phyloP scores from a whole-genome alignment of 2,329 filamentous ascomycete genomes.

The Annulohypoxylon truncatum region DNA sequence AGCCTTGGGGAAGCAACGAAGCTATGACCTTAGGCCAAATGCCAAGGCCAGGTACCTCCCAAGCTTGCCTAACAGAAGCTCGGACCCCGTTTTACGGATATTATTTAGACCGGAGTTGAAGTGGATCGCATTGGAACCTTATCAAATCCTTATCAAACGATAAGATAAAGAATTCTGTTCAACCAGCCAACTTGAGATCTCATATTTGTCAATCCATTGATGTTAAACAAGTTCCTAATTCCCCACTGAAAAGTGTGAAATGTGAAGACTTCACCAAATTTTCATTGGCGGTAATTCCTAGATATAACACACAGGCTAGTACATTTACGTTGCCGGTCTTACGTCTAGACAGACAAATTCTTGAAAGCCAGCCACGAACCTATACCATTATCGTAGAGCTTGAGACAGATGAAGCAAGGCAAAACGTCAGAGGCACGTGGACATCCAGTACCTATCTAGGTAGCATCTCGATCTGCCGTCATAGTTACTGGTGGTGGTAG shows the following conservation, averaged over 20 bases:
- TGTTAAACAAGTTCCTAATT: constrained; percentile 3
- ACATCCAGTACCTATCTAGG: constrained; percentile 16
- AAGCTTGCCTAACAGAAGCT: constrained; percentile 28
- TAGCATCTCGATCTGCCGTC: constrained; percentile 23
- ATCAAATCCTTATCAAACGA: constrained; percentile 12
- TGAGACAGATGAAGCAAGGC: constrained; percentile 25
- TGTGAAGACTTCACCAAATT: constrained; percentile 36
- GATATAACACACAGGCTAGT: constrained; percentile 17
- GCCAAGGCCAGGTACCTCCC: neutral
- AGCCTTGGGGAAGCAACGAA: constrained; percentile 32
- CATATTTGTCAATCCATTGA: constrained; percentile 2
- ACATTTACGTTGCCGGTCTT: constrained; percentile 14
- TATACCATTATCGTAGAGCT: constrained; percentile 4
- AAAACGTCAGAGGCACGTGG: constrained; percentile 25
- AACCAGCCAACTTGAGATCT: neutral
- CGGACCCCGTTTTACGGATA: constrained; percentile 23
- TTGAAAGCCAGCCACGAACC: constrained; percentile 16
- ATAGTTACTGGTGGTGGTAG: constrained; percentile 15
- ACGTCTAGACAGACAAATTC: constrained; percentile 24
- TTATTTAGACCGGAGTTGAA: constrained; percentile 26
- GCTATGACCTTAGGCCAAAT: constrained; percentile 21
- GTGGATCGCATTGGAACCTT: neutral
- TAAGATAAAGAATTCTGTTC: constrained; percentile 17
- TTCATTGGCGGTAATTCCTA: constrained; percentile 35
- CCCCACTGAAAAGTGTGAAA: constrained; percentile 41